Conservation (phyloP, 805 yeast genomes). For the Yueomyces sp. region DNA sequence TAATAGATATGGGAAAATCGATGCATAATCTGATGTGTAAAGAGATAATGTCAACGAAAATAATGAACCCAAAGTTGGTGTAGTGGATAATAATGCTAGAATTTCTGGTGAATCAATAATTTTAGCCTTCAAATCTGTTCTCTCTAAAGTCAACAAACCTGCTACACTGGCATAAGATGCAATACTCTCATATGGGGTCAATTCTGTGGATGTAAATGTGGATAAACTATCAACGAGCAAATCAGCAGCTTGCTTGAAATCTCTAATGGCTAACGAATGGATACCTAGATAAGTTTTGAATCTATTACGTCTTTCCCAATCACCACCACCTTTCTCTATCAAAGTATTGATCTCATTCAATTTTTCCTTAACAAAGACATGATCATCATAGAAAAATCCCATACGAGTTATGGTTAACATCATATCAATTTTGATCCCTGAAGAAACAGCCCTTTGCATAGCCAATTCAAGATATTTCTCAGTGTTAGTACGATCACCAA, state of each 20-base stretch:
- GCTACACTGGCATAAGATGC: constrained; percentile 79
- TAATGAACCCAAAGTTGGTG: constrained; percentile 65
- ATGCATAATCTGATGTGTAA: constrained; percentile 76
- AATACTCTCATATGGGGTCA: constrained; percentile 78
- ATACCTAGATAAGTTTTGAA: constrained; percentile 86
- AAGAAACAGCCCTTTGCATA: constrained; percentile 63
- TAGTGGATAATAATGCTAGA: constrained; percentile 59
- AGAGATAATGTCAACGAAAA: constrained; percentile 72
- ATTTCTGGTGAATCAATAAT: constrained; percentile 92
- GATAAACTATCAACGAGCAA: constrained; percentile 83
- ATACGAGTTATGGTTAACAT: constrained; percentile 69
- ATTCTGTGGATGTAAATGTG: constrained; percentile 87
- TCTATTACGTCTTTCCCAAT: constrained; percentile 96
- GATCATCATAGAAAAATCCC: constrained; percentile 83
- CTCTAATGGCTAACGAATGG: constrained; percentile 70
- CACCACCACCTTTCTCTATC: constrained; percentile 97
- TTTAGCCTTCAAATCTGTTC: constrained; percentile 73
- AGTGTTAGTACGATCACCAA: constrained; percentile 72
- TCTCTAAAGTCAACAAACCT: constrained; percentile 72
- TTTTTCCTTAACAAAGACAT: constrained; percentile 50
- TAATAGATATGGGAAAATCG: constrained; percentile 63
- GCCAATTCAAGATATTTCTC: constrained; percentile 55
- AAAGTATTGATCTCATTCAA: constrained; percentile 59
- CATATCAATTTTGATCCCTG: constrained; percentile 85
- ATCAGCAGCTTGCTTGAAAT: constrained; percentile 74